Base-by-base conservation (phyloP, 768 basidiomycete genomes). In the Boletus tomentosulus region DNA sequence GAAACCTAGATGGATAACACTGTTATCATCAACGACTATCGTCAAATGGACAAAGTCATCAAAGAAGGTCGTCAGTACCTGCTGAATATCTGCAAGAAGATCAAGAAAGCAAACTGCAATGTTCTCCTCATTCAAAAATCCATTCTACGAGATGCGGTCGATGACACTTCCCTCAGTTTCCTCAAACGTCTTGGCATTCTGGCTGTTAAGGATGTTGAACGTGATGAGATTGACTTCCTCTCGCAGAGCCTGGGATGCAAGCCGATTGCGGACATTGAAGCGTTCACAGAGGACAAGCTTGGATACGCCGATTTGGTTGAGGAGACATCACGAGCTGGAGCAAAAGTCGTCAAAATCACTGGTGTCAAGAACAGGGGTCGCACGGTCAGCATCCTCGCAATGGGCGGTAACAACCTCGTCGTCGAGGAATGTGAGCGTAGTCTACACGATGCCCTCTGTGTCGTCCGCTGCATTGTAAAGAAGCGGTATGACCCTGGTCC, bases 41-140 rank as follows among this genome's bases (percentile, higher is more conserved):
- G 97, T 16, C 97, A 98, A 71, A 98, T 99, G 96, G 97, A 98
- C 80, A 97, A 98, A 71, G 94, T 98, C 55, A 87, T 99, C 74
- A 98, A 99, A 73, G 97, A 99, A 73, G 96, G 96, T 54, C 89
- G 97, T 44, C 92, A 95, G 72, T 98, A 99, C 71, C 82, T 99
- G 54, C 85, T 99, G 65, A 98, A 94, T 70, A 83, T 98, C 50
- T 96, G 92, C 85, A 98, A 98, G 74, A 95, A 94, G 74, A 98
- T 99, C 74, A 99, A 98, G 73, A 98, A 97, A 74, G 87, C 94
- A n/a, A 95, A 95, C 61, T 98, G 97, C 81, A 99, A 98, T 64
- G 97, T 98, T 48, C 85, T 99, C 46, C 82, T 99, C 44, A 97
- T 99, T 66, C 97, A 99, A 79, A 99, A 99, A 72, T 98, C 97